Percentiles rank a stretch among this genome's conserved stretches.
Evolutionary conservation across 768 basidiomycete species (phyloP).

Genomic region (Tylopilus vinaceipallidus): DNA sequence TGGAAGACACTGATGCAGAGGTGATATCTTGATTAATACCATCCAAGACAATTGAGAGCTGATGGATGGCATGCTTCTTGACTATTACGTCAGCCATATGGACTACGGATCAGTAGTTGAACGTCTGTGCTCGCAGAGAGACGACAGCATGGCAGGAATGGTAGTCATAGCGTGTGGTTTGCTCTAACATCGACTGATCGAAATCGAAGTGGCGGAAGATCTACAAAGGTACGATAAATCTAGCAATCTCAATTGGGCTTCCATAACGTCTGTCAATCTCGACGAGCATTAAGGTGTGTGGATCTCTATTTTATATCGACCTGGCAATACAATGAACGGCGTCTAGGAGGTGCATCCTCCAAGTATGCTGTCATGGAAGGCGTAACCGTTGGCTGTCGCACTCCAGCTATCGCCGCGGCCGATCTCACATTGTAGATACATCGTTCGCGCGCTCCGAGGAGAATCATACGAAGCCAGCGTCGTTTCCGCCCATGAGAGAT

Average conservation of each 20-base stretch:
- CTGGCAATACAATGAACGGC: slow-evolving; percentile 9
- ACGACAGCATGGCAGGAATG: not conserved
- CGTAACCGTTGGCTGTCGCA: not conserved
- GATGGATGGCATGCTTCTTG: slow-evolving; percentile 8
- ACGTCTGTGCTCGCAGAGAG: slow-evolving; percentile 1
- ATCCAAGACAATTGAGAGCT: slow-evolving; percentile 12
- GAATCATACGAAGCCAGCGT: slow-evolving; percentile 12
- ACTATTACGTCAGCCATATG: slow-evolving; percentile 6
- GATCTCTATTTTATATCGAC: slow-evolving; percentile 15
- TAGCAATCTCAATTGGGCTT: slow-evolving; percentile 16
- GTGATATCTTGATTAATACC: slow-evolving; percentile 21
- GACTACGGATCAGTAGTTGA: not conserved
- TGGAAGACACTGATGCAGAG: slow-evolving; percentile 8
- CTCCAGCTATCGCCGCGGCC: slow-evolving; percentile 25
- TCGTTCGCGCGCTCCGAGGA: slow-evolving; percentile 24
- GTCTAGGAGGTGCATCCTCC: slow-evolving; percentile 12
- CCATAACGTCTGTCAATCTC: slow-evolving; percentile 22
- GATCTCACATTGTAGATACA: slow-evolving; percentile 14
- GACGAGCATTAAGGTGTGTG: slow-evolving; percentile 18
- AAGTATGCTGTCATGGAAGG: slow-evolving; percentile 14
- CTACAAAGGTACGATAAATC: slow-evolving; percentile 21
- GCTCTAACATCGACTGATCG: slow-evolving; percentile 12
- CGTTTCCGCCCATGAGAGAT: slow-evolving; percentile 12
- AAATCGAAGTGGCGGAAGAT: slow-evolving; percentile 19
- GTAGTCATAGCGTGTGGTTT: slow-evolving; percentile 1